phyloP scores from a whole-genome alignment of 1,139 yeast species.

The Candida tetrigidarum region DNA sequence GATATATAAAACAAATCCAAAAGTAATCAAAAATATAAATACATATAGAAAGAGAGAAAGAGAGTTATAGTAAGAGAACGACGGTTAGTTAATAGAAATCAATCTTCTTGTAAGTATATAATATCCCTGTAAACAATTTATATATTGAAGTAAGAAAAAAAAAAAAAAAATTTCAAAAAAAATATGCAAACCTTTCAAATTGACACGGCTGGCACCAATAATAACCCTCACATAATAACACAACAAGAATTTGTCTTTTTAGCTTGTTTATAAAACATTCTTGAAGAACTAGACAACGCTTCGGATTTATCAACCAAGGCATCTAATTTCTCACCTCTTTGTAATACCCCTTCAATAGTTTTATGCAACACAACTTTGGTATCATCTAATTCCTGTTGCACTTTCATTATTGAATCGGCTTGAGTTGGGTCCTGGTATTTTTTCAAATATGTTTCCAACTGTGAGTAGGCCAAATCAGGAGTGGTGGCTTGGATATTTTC shows the following conservation, averaged over 20 bases:
- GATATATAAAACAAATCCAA: neutral
- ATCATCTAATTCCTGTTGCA: slow-evolving; percentile 97
- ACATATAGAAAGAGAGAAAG: neutral
- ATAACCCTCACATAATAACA: slow-evolving; percentile 58
- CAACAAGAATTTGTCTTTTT: slow-evolving; percentile 98
- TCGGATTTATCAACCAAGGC: slow-evolving; percentile 94
- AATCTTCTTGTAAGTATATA: neutral
- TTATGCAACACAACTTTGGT: slow-evolving; percentile 96
- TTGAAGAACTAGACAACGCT: slow-evolving; percentile 84
- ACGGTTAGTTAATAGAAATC: no score
- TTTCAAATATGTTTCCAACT: slow-evolving; percentile 68
- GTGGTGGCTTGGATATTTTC: slow-evolving; percentile 53
- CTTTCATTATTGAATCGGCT: slow-evolving; percentile 96
- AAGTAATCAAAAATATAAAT: neutral
- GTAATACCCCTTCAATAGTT: slow-evolving; percentile 92
- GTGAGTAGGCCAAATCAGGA: slow-evolving; percentile 54
- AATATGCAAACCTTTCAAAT: neutral
- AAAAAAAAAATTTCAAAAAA: neutral
- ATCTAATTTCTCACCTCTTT: slow-evolving; percentile 96
- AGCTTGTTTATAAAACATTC: slow-evolving; percentile 97
- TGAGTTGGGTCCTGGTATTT: slow-evolving; percentile 97
- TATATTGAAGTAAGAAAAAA: neutral
- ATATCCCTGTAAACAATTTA: slow-evolving; percentile 2
- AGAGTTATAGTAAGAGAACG: no score
- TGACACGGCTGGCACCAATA: slow-evolving; percentile 1